Evolutionary conservation across 192 early-diverging fungal species (phyloP), one percentile per base, ranked within the genome.

Genomic region (Dimargaris verticillata): DNA sequence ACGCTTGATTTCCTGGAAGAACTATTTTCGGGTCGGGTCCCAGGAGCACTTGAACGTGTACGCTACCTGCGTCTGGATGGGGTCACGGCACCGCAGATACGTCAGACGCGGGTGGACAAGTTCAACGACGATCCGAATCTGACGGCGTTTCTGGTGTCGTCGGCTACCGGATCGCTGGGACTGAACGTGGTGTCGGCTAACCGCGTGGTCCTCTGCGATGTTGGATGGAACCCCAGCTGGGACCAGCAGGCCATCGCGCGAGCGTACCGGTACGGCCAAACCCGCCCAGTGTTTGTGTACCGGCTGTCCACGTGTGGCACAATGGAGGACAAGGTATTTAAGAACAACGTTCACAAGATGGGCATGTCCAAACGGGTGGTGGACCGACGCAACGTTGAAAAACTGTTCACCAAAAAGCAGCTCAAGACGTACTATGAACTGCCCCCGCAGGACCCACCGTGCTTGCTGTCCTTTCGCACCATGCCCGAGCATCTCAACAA

Each of bases 201-300:
- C 61, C 75, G 85, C 4, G 80, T 91, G 6, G 70, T 91, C 18
- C 60, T 91, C 15, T 71, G 81, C 61, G 88, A 89, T 62, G 66
- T 79, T 28, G 86, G 84, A 44, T 91, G 87, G 87, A 91, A 89
- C 53, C 88, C 88, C 24, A 81, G 80, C 41, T 73, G 73, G 47
- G 84, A 85, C 61, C 81, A 89, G 49, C 87, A 89, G 69, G 82
- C 84, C 3, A 75, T 89, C 33, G 87, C 82, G 0, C 70, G 85
- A 28, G 77, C 74, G 11, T 83, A 86, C 65, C 76, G 84, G 12
- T 87, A 80, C 67, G 85, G 83, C 11, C 87, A 89, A 64, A 75
- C 58, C 18, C 72, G 77, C n/a, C 77, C 71, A 14, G 85, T 89
- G 22, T 81, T 69, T 67, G 80, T 87, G 5, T 89, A 89, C 57